Percentiles rank a stretch among this genome's conserved stretches.
phyloP scores from a whole-genome alignment of 345 rosid genomes.

The Eucalyptus sp. region DNA sequence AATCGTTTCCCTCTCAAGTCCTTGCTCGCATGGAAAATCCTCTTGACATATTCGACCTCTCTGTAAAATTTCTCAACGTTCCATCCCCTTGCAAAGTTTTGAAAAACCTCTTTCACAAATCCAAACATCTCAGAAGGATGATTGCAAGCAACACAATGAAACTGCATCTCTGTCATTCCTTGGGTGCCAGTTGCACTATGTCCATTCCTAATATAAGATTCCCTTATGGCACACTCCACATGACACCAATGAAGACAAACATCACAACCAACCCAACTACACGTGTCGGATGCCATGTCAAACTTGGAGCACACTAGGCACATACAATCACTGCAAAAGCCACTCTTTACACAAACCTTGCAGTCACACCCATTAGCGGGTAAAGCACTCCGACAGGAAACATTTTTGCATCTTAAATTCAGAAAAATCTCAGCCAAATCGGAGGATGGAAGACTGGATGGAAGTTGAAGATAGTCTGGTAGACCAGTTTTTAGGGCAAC shows the following conservation, averaged over 20 bases:
- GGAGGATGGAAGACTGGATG: slow-evolving; percentile 35
- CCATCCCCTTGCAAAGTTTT: slow-evolving; percentile 75
- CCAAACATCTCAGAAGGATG: slow-evolving; percentile 99
- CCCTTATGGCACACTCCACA: slow-evolving; percentile 79
- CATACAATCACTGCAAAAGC: slow-evolving; percentile 95
- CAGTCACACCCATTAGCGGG: slow-evolving; percentile 98
- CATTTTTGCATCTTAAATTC: slow-evolving; percentile 74
- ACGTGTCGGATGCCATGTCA: slow-evolving; percentile 90
- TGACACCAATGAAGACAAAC: slow-evolving; percentile 98
- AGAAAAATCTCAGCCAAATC: slow-evolving; percentile 85
- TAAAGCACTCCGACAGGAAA: slow-evolving; percentile 44
- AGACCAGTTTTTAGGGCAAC: slow-evolving; percentile 70
- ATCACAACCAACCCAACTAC: slow-evolving; percentile 99
- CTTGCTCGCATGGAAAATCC: slow-evolving; percentile 73
- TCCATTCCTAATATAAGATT: slow-evolving; percentile 74
- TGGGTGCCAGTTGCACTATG: slow-evolving; percentile 35
- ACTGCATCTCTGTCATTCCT: slow-evolving; percentile 77
- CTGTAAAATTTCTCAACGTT: slow-evolving; percentile 45
- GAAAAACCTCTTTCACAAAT: slow-evolving; percentile 93
- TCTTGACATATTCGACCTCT: slow-evolving; percentile 83
- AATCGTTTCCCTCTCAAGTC: slow-evolving; percentile 74
- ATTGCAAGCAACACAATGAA: slow-evolving; percentile 86
- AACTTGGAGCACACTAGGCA: slow-evolving; percentile 90
- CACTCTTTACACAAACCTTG: slow-evolving; percentile 72
- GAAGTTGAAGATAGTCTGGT: slow-evolving; percentile 54